phyloP scores from a whole-genome alignment of 768 basidiomycete genomes.

The Butyriboletus loyo region DNA sequence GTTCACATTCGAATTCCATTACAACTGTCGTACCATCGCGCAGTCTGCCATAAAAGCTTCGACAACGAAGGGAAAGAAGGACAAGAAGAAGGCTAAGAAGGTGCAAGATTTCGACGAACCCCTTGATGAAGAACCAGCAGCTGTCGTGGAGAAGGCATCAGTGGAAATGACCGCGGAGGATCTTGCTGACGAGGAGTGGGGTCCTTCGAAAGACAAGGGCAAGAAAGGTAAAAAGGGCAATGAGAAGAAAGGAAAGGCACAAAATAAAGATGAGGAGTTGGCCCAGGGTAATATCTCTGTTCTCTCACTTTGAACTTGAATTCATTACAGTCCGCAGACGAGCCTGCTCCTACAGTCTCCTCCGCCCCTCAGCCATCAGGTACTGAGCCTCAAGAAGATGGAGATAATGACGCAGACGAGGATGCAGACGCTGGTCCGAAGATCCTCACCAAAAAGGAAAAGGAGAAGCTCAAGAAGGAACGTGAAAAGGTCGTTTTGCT shows the following conservation, averaged over 20 bases:
- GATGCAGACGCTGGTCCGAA: constrained; percentile 56
- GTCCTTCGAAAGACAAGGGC: constrained; percentile 33
- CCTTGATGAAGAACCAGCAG: constrained; percentile 23
- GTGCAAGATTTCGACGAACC: constrained; percentile 30
- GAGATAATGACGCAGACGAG: constrained; percentile 44
- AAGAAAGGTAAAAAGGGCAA: constrained; percentile 24
- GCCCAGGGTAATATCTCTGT: constrained; percentile 7
- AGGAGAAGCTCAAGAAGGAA: constrained; percentile 96
- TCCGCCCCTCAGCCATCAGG: constrained; percentile 28
- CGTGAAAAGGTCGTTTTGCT: constrained; percentile 71
- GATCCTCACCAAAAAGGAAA: constrained; percentile 91
- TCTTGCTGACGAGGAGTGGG: constrained; percentile 73
- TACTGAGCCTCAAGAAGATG: constrained; percentile 34
- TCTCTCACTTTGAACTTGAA: neutral
- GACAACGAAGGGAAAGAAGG: constrained; percentile 49
- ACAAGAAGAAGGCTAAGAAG: constrained; percentile 49
- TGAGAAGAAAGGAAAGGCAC: constrained; percentile 19
- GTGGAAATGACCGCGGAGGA: constrained; percentile 66
- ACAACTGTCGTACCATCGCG: neutral
- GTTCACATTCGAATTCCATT: neutral
- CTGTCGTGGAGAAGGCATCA: constrained; percentile 37
- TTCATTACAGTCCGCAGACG: constrained; percentile 13
- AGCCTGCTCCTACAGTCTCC: constrained; percentile 22
- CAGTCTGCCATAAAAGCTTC: constrained; percentile 66
- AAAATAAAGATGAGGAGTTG: constrained; percentile 13